Evolutionary conservation across 495 filamentous ascomycete species (phyloP).

Genomic region (Lichina pygmaea): DNA sequence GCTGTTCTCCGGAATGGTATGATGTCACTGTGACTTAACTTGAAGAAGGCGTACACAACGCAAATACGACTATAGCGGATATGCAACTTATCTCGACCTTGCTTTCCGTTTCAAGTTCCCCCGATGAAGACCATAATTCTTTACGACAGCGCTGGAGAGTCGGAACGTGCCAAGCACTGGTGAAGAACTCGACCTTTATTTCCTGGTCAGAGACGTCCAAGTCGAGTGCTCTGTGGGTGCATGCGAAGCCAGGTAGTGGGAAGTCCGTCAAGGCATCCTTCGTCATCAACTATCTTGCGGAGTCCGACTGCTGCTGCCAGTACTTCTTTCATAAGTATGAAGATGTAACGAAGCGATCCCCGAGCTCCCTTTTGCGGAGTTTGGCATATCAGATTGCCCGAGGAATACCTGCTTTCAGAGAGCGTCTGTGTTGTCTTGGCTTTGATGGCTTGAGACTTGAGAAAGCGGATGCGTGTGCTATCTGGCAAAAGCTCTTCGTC

Average conservation of each 20-base stretch:
- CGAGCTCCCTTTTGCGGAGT: not conserved
- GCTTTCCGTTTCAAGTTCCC: not conserved
- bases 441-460: slow-evolving; percentile 4
- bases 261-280: not conserved
- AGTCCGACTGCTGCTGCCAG: not conserved
- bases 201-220: not conserved
- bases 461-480: slow-evolving; percentile 7
- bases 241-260: not conserved
- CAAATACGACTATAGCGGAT: not conserved
- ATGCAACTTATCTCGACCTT: not conserved
- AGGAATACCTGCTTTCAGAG: not conserved
- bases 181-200: not conserved
- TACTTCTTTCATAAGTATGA: not conserved
- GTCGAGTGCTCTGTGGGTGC: not conserved
- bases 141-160: slow-evolving; percentile 1
- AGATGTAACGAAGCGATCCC: not conserved
- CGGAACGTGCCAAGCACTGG: not conserved
- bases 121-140: not conserved
- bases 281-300: not conserved
- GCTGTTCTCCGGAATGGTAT: too few species aligned
- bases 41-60: not conserved
- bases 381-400: slow-evolving; percentile 1
- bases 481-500: slow-evolving; percentile 16
- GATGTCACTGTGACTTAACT: too few species aligned
- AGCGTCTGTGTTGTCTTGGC: slow-evolving; percentile 1